Percentiles rank a stretch among this genome's conserved stretches.
Conservation (phyloP, 768 basidiomycete species). For the Rhizopogon sp. region DNA sequence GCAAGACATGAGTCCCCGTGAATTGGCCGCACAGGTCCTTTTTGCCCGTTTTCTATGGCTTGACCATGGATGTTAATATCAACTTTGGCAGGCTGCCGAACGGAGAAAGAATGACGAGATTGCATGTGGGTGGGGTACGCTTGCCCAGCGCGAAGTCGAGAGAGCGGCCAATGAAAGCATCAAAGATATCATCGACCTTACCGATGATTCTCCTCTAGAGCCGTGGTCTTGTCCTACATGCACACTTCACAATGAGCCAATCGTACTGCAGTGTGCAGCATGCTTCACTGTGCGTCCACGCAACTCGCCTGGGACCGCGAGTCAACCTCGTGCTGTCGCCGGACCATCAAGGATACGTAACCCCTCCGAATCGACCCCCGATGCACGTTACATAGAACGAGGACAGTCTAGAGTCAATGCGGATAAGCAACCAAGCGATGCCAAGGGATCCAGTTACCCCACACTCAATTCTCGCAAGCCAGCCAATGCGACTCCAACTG, state of each 20-base stretch:
- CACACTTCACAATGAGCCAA: conserved; percentile 53
- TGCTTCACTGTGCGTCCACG: conserved; percentile 37
- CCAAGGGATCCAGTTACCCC: not conserved
- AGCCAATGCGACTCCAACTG: not conserved
- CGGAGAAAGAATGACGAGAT: conserved; percentile 69
- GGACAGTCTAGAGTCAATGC: not conserved
- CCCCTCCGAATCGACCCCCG: not conserved
- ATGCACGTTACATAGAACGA: not conserved
- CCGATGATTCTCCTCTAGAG: conserved; percentile 21
- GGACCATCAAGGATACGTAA: conserved; percentile 22
- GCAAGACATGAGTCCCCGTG: conserved; percentile 51
- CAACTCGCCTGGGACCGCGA: conserved; percentile 7
- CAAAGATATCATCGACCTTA: conserved; percentile 53
- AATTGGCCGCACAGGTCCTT: conserved; percentile 68
- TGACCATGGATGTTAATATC: not conserved
- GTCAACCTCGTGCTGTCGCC: not conserved
- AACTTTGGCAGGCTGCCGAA: conserved; percentile 71
- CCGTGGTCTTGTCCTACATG: conserved; percentile 50
- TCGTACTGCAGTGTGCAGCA: conserved; percentile 49
- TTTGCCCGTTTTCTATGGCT: not conserved
- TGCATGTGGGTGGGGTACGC: conserved; percentile 59
- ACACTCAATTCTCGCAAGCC: not conserved
- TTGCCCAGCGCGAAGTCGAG: conserved; percentile 55
- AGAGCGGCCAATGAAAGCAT: conserved; percentile 69
- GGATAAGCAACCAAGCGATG: conserved; percentile 2